Evolutionary conservation across 148 eudicot genomes (phyloP).

Genomic region (Rhododendron simsii): DNA sequence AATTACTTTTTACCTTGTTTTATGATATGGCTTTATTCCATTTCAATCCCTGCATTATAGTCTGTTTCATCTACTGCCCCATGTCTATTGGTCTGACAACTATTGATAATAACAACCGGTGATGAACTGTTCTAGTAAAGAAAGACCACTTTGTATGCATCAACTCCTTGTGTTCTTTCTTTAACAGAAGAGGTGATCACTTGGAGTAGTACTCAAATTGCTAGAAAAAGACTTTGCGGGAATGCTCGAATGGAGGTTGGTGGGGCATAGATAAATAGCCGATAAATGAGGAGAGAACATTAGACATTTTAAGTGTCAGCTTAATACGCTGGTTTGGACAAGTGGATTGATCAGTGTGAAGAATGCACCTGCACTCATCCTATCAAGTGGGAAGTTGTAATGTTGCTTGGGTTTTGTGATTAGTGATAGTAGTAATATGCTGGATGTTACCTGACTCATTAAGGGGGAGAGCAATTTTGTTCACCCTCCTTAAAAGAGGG

Average conservation of each 20-base stretch:
- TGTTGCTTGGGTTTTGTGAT: not conserved
- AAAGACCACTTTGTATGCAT: not conserved
- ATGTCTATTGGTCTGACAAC: too few relatives aligned
- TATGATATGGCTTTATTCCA: too few relatives aligned
- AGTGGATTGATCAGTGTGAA: not conserved
- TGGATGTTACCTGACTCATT: not conserved
- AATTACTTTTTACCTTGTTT: too few relatives aligned
- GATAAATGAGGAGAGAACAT: too few relatives aligned
- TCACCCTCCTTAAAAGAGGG: too few relatives aligned
- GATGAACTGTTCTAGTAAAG: not conserved
- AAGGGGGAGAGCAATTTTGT: not conserved
- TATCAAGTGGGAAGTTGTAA: constrained; percentile 58
- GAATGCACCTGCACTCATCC: constrained; percentile 31
- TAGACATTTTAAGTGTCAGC: not conserved
- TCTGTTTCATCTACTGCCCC: too few relatives aligned
- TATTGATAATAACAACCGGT: not conserved
- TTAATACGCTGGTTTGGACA: not conserved
- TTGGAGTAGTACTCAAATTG: not conserved
- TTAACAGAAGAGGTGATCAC: not conserved
- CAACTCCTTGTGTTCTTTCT: not conserved
- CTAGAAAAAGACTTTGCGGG: not conserved
- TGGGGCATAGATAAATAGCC: too few relatives aligned
- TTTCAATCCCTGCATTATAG: too few relatives aligned
- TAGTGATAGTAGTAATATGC: not conserved
- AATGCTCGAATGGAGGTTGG: not conserved